Evolutionary conservation across 2,329 filamentous ascomycete species (phyloP), one percentile per base, ranked within the genome.

Genomic region (Fusarium buxicola): DNA sequence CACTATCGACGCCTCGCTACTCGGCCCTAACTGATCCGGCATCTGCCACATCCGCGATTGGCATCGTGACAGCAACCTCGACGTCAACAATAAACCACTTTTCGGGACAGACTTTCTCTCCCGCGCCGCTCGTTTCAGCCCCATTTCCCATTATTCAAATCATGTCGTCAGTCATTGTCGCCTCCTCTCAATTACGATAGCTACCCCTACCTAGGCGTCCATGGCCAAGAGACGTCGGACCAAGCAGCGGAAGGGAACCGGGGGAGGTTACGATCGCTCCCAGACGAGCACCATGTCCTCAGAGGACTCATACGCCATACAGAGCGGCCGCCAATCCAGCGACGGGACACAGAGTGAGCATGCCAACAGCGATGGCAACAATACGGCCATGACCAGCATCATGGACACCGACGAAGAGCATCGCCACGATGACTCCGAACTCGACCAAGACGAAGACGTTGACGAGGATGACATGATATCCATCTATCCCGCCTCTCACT

Each of bases 401-500:
- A 65, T 71, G 62, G 69, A 70, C 44, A 72, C 69, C n/a, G 73
- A 76, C 46, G 73, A 77, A 47, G 74, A 73, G 16, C 62, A 62
- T 27, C 60, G 71, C 43, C 72, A 73, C 24, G 61, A 64, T 41
- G 67, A 60, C 40, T 69, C 60, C 16, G 65, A 63, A 13, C 55
- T 65, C 35, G 68, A 66, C 35, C 63, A 65, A 9, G 68, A 70
- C n/a, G 70, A 76, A 46, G 65, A 63, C 32, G 60, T 65, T 40
- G 68, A 69, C 36, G 68, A 68, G 18, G 63, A 66, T 36, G 81
- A 83, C 41, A 77, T 79, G 32, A 71, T 72, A n/a, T 82, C 81
- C 7, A 63, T 80, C 12, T 82, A 82, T 55, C 73, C 81, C 8
- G 69, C 73, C 30, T 79, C 76, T 53, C 74, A 76, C 40, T 79